Conservation (phyloP, 2,329 filamentous ascomycete species). For the Ophiosphaerella korrae region DNA sequence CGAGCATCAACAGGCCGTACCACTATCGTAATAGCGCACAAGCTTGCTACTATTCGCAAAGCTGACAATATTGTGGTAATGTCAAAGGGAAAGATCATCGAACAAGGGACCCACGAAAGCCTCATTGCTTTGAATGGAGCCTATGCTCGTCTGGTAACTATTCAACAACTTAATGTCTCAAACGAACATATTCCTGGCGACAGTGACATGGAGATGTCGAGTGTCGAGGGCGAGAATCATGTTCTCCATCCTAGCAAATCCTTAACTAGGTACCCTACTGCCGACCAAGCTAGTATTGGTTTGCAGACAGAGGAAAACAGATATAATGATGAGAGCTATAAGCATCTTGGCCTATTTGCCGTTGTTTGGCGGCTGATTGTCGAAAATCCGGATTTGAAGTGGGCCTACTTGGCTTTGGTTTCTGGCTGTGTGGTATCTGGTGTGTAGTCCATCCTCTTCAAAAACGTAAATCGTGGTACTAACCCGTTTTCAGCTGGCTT, state of each 20-base stretch:
- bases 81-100: constrained; percentile 77
- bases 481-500: constrained; percentile 1
- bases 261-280: not conserved
- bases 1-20: constrained; percentile 83
- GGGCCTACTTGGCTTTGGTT: constrained; percentile 8
- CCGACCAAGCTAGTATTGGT: not conserved
- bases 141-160: constrained; percentile 59
- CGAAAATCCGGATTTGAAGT: constrained; percentile 8
- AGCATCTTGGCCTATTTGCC: constrained; percentile 6
- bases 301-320: not conserved
- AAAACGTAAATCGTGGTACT: too few relatives aligned
- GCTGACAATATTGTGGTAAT: constrained; percentile 97
- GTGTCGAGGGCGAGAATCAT: not conserved
- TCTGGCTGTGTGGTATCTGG: constrained; percentile 1
- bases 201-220: not conserved
- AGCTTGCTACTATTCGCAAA: constrained; percentile 88
- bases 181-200: not conserved
- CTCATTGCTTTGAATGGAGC: constrained; percentile 74
- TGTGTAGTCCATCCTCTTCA: too few relatives aligned
- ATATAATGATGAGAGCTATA: constrained; percentile 5
- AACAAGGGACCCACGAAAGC: constrained; percentile 86
- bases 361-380: constrained; percentile 8
- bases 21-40: constrained; percentile 94
- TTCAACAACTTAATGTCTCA: constrained; percentile 30
- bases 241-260: not conserved